Conservation (phyloP, 2,329 filamentous ascomycete genomes). For the Botrytis galanthina region DNA sequence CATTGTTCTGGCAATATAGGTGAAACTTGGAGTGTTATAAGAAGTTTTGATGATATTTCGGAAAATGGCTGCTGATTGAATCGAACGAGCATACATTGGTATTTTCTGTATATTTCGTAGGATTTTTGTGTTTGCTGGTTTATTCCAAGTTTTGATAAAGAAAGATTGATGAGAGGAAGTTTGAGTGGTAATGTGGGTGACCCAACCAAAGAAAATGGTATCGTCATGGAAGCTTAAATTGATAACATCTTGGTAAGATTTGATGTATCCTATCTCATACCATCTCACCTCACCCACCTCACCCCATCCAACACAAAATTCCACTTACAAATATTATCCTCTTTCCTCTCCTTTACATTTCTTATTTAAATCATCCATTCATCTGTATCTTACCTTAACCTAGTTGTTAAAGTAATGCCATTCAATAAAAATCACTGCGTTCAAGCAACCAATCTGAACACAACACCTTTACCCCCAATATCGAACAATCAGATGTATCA, state of each 20-base stretch:
- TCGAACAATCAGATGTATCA: neutral
- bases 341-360: neutral
- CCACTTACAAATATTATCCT: fast-evolving
- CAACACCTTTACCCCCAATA: neutral
- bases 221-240: neutral
- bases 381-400: neutral
- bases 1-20: slow-evolving; percentile 4
- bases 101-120: too few species aligned
- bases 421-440: neutral
- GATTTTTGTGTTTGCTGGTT: neutral
- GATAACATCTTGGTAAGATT: neutral
- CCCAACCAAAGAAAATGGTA: neutral
- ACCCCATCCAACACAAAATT: neutral
- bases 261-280: neutral
- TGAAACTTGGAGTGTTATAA: neutral
- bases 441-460: too few species aligned
- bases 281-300: neutral
- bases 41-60: neutral
- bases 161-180: neutral
- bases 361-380: neutral
- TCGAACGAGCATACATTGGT: neutral
- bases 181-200: neutral
- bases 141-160: neutral
- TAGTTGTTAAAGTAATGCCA: neutral
- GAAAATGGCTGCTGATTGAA: neutral